Evolutionary conservation across 148 eudicot genomes (phyloP).

Genomic region (Rhododendron williamsianum): DNA sequence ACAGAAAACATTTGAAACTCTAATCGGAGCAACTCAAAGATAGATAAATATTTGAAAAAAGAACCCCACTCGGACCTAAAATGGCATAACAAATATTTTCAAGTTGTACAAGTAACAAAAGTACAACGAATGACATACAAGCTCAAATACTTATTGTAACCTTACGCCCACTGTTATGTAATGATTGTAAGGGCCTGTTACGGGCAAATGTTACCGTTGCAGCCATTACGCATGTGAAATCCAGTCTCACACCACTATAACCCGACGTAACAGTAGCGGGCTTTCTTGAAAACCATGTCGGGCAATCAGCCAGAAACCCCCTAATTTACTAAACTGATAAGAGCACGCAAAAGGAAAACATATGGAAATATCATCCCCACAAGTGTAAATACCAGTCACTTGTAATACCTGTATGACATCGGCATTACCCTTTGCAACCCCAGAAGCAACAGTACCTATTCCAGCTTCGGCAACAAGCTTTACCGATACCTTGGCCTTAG

Average conservation of each 20-base stretch:
- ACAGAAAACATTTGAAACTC: neutral
- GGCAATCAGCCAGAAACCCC: neutral
- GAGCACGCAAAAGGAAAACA: neutral
- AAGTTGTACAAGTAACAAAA: neutral
- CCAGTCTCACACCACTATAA: neutral
- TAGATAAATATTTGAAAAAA: neutral
- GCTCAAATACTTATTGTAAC: neutral
- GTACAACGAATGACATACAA: neutral
- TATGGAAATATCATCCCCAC: neutral
- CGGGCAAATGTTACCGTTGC: neutral
- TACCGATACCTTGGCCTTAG: slow-evolving; percentile 96
- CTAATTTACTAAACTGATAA: neutral
- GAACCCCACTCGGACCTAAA: neutral
- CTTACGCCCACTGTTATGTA: neutral
- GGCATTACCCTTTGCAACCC: slow-evolving; percentile 99
- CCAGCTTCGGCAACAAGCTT: slow-evolving; percentile 99
- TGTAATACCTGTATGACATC: slow-evolving; percentile 82
- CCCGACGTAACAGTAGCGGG: neutral
- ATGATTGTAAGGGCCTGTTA: neutral
- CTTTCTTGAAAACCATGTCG: neutral
- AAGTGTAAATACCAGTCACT: neutral
- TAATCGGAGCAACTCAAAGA: neutral
- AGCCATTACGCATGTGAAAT: neutral
- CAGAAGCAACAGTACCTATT: slow-evolving; percentile 98
- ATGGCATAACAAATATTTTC: neutral